Conservation (phyloP, 441 rosid species). For the Bocquillonia castaneifolia region DNA sequence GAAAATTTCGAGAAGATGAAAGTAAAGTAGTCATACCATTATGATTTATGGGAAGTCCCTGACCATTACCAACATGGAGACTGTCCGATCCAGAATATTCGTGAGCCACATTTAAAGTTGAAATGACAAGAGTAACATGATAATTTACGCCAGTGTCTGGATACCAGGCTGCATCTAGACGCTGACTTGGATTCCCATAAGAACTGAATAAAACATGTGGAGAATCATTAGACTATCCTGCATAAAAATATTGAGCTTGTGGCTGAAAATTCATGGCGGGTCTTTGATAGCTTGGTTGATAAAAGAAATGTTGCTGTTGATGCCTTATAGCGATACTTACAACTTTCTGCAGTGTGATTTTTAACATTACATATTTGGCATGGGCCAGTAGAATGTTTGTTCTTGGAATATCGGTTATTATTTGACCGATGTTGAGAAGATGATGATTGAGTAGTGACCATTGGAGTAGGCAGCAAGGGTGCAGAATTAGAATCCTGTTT, state of each 20-base stretch:
- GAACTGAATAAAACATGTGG: too few species aligned
- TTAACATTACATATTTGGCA: too few species aligned
- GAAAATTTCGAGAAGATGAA: neutral
- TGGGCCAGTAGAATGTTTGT: too few species aligned
- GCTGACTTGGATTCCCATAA: neutral
- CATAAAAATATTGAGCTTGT: too few species aligned
- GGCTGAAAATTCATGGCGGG: neutral
- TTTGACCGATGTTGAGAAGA: neutral
- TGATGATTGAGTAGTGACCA: too few species aligned
- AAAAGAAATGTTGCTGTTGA: neutral
- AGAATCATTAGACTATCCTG: too few species aligned
- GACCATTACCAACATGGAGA: neutral
- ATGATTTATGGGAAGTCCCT: neutral
- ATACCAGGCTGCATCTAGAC: neutral
- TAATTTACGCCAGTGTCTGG: neutral
- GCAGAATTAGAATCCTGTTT: neutral
- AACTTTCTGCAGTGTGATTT: neutral
- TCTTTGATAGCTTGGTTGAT: too few species aligned
- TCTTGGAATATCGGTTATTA: too few species aligned
- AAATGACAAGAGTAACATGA: neutral
- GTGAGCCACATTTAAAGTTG: neutral
- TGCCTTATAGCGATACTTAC: neutral
- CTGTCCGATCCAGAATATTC: neutral
- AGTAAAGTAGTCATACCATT: neutral
- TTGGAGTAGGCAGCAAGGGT: neutral